These are phyloP conservation scores for Cetraspora pellucida DNA, from an alignment of 192 early-diverging fungal genomes.

Conservation along the genomic window DNA sequence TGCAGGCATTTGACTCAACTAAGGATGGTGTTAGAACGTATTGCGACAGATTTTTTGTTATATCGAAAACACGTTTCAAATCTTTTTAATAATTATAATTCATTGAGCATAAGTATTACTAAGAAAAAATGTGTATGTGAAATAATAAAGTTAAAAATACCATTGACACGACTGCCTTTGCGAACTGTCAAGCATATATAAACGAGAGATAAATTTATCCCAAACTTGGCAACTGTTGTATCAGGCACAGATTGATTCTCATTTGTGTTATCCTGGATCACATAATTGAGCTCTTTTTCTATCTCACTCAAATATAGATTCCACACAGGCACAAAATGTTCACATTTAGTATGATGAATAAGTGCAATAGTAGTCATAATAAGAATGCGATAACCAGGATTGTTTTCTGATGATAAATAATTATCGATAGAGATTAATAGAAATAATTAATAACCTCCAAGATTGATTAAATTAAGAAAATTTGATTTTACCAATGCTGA, in stretches of 20 bases:
- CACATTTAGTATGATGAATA: slow-evolving; percentile 53
- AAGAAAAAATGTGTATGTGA: background rate
- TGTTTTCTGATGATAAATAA: slow-evolving; percentile 22
- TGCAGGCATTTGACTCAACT: slow-evolving; percentile 4
- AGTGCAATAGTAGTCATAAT: slow-evolving; percentile 54
- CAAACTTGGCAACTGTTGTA: slow-evolving; percentile 39
- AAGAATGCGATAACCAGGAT: slow-evolving; percentile 41
- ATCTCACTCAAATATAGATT: slow-evolving; percentile 48
- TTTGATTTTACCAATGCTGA: background rate
- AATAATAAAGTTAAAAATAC: slow-evolving; percentile 30
- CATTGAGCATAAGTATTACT: background rate
- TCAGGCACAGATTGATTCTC: slow-evolving; percentile 20
- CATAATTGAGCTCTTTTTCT: slow-evolving; percentile 34
- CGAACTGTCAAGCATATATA: slow-evolving; percentile 54
- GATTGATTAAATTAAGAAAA: background rate
- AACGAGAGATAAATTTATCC: slow-evolving; percentile 46
- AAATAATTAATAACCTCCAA: background rate
- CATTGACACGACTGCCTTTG: slow-evolving; percentile 55
- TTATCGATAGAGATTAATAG: slow-evolving; percentile 6
- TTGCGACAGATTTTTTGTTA: slow-evolving; percentile 43
- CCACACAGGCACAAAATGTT: slow-evolving; percentile 51
- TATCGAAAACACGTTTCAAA: slow-evolving; percentile 47
- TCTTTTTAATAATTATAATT: slow-evolving; percentile 37
- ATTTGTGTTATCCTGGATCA: slow-evolving; percentile 10
- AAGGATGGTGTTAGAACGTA: slow-evolving; percentile 36